Percentiles rank a stretch among this genome's conserved stretches.
These are phyloP conservation scores for Fusarium sp. DNA, from an alignment of 2,329 filamentous ascomycete genomes.

Conservation along the genomic window DNA sequence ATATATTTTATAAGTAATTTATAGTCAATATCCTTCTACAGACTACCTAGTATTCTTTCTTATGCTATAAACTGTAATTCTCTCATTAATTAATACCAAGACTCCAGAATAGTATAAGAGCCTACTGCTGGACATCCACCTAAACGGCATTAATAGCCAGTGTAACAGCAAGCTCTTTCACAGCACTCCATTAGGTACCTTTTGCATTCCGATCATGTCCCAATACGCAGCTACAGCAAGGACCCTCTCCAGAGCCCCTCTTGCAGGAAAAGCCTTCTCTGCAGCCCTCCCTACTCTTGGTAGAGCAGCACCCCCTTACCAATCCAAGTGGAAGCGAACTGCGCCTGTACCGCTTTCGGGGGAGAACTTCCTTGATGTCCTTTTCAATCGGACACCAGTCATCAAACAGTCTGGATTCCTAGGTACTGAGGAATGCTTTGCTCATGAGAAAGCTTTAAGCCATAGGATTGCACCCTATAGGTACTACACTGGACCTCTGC, in stretches of 20 bases:
- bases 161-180: too few species aligned
- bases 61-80: fast-evolving
- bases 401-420: neutral
- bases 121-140: neutral
- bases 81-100: neutral
- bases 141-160: too few species aligned
- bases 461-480: neutral
- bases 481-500: neutral
- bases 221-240: neutral
- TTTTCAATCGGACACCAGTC: neutral
- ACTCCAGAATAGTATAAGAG: neutral
- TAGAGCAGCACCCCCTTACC: neutral
- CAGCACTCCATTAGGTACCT: too few species aligned
- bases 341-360: neutral
- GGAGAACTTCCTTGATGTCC: neutral
- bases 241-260: neutral
- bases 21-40: too few species aligned
- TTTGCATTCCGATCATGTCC: neutral
- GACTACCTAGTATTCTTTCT: too few species aligned
- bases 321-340: neutral
- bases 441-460: neutral
- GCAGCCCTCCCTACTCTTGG: neutral
- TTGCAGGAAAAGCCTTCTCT: neutral
- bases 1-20: too few species aligned
- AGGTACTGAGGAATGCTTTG: neutral